Conservation (phyloP, 2,329 filamentous ascomycete species). For the Alternaria sp. region DNA sequence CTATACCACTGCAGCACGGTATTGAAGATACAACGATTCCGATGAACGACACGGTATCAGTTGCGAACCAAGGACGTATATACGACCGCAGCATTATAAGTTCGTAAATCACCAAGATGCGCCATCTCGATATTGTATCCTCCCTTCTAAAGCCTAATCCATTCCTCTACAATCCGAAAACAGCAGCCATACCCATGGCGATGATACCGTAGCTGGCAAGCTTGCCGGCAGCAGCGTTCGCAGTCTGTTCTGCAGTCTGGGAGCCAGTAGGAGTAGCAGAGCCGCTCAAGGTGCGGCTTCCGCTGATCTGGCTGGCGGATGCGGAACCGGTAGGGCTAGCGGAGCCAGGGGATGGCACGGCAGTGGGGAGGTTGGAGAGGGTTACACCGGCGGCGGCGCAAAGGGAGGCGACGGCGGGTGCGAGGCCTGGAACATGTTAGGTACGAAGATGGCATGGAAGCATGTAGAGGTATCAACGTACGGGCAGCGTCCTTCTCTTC, state of each 20-base stretch:
- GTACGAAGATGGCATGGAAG: background rate
- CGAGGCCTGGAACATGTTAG: conserved; percentile 23
- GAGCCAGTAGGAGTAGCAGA: conserved; percentile 16
- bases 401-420: conserved; percentile 37
- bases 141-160: background rate
- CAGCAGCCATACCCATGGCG: conserved; percentile 34
- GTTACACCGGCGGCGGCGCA: conserved; percentile 43
- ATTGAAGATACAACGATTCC: background rate
- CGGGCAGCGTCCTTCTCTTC: conserved; percentile 49
- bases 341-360: conserved; percentile 11
- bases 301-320: conserved; percentile 12
- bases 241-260: conserved; percentile 15
- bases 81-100: background rate
- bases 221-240: conserved; percentile 34
- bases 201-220: conserved; percentile 35
- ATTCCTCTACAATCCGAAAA: conserved; percentile 33
- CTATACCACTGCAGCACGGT: background rate
- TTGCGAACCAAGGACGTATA: background rate
- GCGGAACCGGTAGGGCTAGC: conserved; percentile 13
- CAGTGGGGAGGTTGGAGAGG: conserved; percentile 34
- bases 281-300: conserved; percentile 10
- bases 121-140: conserved; percentile 5
- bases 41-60: background rate
- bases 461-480: conserved; percentile 39
- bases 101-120: background rate